Evolutionary conservation across 139 green algal genomes (phyloP), one percentile per base, ranked within the genome.

Genomic region (Chlamydomonas eustigma): DNA sequence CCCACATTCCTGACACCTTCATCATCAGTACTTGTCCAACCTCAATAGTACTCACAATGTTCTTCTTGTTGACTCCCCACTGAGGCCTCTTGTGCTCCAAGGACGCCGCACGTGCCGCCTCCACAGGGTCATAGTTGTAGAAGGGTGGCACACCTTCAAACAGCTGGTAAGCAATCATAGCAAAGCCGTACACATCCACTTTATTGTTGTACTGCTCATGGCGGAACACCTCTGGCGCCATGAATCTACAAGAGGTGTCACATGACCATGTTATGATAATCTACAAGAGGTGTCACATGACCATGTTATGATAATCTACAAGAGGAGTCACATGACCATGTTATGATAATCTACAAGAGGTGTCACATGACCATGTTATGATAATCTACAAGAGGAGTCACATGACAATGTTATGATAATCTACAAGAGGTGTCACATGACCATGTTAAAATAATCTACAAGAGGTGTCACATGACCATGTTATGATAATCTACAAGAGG

Each of bases 171-270:
- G 83, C 81, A 76, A 93, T 86, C 71, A 93, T 87, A 64, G 81
- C 89, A 67, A 91, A 91, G 51, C 52, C 68, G 22, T 58, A 75
- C 68, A 75, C 18, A 64, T 33, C 68, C 37, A 75, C 37, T 58
- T 75, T 44, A 6, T 44, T 72, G 65, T 93, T 93, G 84, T 93
- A 93, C 31, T 71, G 83, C 81, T 93, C 86, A 67, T 92, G 85
- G 1, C 83, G 76, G 75, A 92, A 93, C 37, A 91, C 85, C 80
- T 93, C 89, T 0, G 89, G 89, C 1, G 89, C 86, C 89, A 93
- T 92, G 86, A 88, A 93, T 37, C 83, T 79, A 75, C 2, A 34
- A 34, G 6, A n/a, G n/a, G n/a, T n/a, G n/a, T n/a, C n/a, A n/a
- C n/a, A n/a, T n/a, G n/a, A n/a, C n/a, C n/a, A n/a, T n/a, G n/a